A percentile compares a stretch with the other conserved stretches of the same genome.
Conservation (phyloP, 2,329 filamentous ascomycete genomes). For the Myriosclerotinia curreyana region DNA sequence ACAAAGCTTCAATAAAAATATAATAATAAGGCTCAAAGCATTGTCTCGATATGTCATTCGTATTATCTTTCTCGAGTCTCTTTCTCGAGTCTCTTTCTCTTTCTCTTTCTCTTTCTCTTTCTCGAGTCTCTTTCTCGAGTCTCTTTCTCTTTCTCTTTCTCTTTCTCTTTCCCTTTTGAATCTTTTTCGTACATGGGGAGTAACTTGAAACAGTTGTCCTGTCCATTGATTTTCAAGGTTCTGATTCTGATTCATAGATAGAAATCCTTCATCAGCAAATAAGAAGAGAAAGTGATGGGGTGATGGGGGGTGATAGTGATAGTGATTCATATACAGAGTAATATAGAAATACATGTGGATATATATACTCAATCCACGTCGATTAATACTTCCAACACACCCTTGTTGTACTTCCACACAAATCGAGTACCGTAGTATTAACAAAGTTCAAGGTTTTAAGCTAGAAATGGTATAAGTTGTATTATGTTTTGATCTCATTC, state of each 20-base stretch:
- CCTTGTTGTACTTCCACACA: neutral
- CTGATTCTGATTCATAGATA: no score
- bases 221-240: neutral
- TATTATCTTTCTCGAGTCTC: neutral
- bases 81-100: neutral
- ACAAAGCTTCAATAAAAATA: constrained; percentile 1
- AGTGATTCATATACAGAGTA: neutral
- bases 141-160: neutral
- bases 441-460: no score
- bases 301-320: no score
- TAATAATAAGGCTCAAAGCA: no score
- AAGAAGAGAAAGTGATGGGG: no score
- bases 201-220: neutral
- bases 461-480: no score
- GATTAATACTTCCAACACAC: neutral
- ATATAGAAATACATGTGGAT: neutral
- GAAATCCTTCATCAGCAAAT: constrained; percentile 3
- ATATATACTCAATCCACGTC: neutral
- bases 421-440: neutral
- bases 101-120: neutral
- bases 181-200: neutral
- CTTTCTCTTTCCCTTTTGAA: neutral
- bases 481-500: no score
- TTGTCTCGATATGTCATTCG: no score
- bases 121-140: neutral